Base-by-base conservation (phyloP, 352 stramenopile genomes). In the Phytophthora citrophthora region DNA sequence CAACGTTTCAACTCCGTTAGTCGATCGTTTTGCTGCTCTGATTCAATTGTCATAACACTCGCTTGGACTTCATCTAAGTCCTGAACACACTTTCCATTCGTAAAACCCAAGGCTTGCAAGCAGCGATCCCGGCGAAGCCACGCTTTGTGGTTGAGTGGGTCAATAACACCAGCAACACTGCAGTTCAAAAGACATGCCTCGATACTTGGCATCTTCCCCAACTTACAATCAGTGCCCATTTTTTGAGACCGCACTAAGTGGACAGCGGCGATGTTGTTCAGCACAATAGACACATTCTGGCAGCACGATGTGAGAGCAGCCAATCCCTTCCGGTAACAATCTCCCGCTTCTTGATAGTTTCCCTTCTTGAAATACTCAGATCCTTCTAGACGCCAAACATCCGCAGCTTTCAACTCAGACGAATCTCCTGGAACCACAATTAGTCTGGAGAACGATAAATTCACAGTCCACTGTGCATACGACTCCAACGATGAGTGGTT, bases 231-330 rank as follows among this genome's bases (percentile, higher is more conserved):
- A 32, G 29, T 32, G 11, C 0, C 1, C 1, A 9, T 32, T 32
- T 32, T 6, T 32, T 43, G 31, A 10, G 26, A 34, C 6, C 64
- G 0, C 34, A 40, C 65, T 15, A 76, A 44, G 8, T 62, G 44
- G 7, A 72, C 62, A n/a, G 62, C 62, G 8, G 51, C 68, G 40
- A 65, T 61, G 5, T 76, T 76, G n/a, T 64, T 74, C 24, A 76
- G 48, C 46, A 76, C 46, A 3, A 64, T 11, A 8, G 62, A 72
- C 4, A 69, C 11, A 4, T 69, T 18, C 8, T 26, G 29, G 23
- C 34, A 48, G 24, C 24, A 62, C n/a, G 13, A 6, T 15, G 7
- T 13, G n/a, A 13, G 45, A n/a, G 43, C 26, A 32, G 41, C 39
- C 24, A 76, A 4, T 6, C 52, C 57, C 15, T 61, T 62, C 10